These are phyloP conservation scores for Alternaria sp. DNA, from an alignment of 2,329 filamentous ascomycete species.

Conservation along the genomic window DNA sequence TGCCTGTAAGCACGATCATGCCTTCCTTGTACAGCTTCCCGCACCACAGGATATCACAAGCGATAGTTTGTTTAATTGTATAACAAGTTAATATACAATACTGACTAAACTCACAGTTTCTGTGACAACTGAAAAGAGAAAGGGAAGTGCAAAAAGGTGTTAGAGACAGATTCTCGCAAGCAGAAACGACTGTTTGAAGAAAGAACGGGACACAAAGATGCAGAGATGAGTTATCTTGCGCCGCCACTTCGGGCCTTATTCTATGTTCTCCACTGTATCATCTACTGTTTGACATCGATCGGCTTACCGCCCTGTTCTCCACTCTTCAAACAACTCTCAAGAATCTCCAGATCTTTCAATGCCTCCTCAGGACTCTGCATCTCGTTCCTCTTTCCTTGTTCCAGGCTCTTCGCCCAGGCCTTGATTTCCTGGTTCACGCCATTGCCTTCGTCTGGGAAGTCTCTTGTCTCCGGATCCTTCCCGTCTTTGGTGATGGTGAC, in stretches of 20 bases:
- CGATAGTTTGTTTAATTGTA: neutral
- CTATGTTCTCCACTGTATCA: neutral
- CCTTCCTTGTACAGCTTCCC: neutral
- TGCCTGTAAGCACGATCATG: neutral
- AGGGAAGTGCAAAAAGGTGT: neutral
- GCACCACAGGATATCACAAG: neutral
- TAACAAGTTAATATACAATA: neutral
- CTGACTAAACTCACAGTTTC: neutral
- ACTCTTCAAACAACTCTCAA: constrained; percentile 54
- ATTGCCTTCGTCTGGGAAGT: constrained; percentile 59
- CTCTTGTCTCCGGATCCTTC: constrained; percentile 45
- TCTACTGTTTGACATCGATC: constrained; percentile 30
- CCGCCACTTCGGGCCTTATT: neutral
- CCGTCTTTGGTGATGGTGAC: constrained; percentile 39
- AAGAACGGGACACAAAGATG: neutral
- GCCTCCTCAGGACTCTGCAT: constrained; percentile 67
- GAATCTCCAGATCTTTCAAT: constrained; percentile 67
- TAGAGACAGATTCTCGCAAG: neutral
- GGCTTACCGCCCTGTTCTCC: constrained; percentile 51
- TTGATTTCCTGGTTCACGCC: constrained; percentile 69
- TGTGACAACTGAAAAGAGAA: neutral
- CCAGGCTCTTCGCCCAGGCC: constrained; percentile 67
- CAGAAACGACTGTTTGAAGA: neutral
- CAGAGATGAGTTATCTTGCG: neutral
- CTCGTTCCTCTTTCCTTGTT: constrained; percentile 59